Base-by-base conservation (phyloP, 2,329 filamentous ascomycete genomes). In the Podosphaera xanthii region DNA sequence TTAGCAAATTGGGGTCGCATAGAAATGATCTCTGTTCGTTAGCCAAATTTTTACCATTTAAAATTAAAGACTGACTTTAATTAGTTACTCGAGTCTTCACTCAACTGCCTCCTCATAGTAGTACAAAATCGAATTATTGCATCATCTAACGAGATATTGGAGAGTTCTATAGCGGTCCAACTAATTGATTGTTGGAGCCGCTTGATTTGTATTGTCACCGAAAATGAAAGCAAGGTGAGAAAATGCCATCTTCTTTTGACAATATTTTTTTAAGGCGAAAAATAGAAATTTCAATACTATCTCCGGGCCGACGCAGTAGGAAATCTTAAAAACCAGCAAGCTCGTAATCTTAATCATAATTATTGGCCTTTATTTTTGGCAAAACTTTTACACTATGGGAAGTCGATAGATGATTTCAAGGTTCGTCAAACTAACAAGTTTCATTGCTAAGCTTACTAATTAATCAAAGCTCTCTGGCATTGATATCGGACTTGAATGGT, bases 351-450 rank as follows among this genome's bases (percentile, higher is more conserved):
- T 59, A 66, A 14, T 72, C 75, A 42, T 33, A 75, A 74, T 58
- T 77, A 78, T 61, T 71, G 73, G 42, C 65, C 74, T 0, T 70
- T 82, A 6, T 82, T 82, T 63, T 66, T 81, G 33, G 69, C 73
- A 2, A 72, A 71, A 0, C 67, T 83, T 7, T 67, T 80, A 30
- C 73, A 74, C 59, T 69, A 73, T 53, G 54, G 57, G 55, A 65
- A 62, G 53, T 70, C 71, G 6, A 66, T 77, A 30, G 70, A 74
- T 42, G 73, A 77, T 58, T 75, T 65, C 31, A 54, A 63, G 55
- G 63, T 65, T 59, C 58, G 31, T 42, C 14, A 10, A 2, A 30
- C 40, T 22, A 44, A 35, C 40, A 36, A 33, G 2, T 40, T 30
- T 33, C 4, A 22, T 58, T 30, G 38, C 22, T 8, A 48, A 44